Evolutionary conservation across 306 rosid species (phyloP).

Genomic region (Malus sieversii): DNA sequence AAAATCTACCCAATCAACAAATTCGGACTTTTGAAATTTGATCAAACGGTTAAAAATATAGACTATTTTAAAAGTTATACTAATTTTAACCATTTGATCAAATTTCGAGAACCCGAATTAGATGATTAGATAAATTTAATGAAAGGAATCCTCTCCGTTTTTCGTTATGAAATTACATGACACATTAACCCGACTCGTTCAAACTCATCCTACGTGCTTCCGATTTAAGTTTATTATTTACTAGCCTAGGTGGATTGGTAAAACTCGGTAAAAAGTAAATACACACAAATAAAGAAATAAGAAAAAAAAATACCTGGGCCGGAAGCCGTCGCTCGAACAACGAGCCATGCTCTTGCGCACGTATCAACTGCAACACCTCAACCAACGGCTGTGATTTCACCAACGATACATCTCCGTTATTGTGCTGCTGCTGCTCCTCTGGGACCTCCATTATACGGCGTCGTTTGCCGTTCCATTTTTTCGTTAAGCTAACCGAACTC

Average conservation of each 20-base stretch:
- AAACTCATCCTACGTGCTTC: background rate
- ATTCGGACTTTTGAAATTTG: rapidly evolving
- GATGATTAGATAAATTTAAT: rapidly evolving
- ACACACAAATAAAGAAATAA: background rate
- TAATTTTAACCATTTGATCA: too few relatives aligned
- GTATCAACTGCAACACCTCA: slow-evolving; percentile 44
- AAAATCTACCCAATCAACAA: too few relatives aligned
- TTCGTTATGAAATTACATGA: too few relatives aligned
- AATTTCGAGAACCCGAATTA: rapidly evolving
- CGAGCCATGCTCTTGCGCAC: slow-evolving; percentile 44
- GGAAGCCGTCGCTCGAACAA: slow-evolving; percentile 67
- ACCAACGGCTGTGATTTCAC: slow-evolving; percentile 53
- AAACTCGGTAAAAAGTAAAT: background rate
- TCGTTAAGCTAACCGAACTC: slow-evolving; percentile 69
- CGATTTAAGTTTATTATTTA: background rate
- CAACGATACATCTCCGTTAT: slow-evolving; percentile 12
- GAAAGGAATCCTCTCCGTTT: too few relatives aligned
- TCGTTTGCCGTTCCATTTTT: slow-evolving; percentile 29
- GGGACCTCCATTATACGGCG: slow-evolving; percentile 34
- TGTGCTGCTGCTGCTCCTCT: slow-evolving; percentile 17
- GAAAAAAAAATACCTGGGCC: slow-evolving; percentile 47
- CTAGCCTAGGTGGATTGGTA: background rate
- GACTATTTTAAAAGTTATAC: rapidly evolving
- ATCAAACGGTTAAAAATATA: rapidly evolving
- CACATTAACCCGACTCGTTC: too few relatives aligned